These are phyloP conservation scores for Aspergillus leporis DNA, from an alignment of 495 filamentous ascomycete species.

Conservation along the genomic window DNA sequence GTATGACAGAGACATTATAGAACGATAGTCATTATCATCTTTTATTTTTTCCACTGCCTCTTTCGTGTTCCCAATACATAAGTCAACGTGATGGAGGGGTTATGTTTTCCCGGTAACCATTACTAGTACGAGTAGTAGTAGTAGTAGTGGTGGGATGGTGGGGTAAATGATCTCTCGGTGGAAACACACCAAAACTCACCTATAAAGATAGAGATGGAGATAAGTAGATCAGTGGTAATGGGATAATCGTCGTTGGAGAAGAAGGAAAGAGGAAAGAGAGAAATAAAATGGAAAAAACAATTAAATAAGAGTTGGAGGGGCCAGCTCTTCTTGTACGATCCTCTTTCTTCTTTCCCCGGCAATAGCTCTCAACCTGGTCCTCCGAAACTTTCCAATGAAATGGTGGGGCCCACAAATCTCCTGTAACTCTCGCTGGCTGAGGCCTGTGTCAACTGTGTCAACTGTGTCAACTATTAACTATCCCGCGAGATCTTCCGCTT, in stretches of 20 bases:
- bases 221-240: not conserved
- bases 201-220: not conserved
- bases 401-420: conserved; percentile 26
- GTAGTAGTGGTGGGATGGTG: not conserved
- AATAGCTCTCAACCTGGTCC: conserved; percentile 5
- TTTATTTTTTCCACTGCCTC: not conserved
- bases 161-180: not conserved
- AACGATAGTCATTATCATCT: not conserved
- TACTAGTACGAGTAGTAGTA: no score
- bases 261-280: not conserved
- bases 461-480: conserved; percentile 23
- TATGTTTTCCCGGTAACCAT: not conserved
- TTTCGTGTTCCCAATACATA: not conserved
- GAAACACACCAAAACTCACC: not conserved
- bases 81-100: conserved; percentile 1
- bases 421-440: conserved; percentile 33
- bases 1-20: not conserved
- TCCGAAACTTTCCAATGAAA: conserved; percentile 15
- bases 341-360: not conserved
- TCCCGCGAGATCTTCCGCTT: conserved; percentile 46
- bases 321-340: conserved; percentile 1
- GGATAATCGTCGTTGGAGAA: not conserved
- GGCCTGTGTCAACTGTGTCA: conserved; percentile 24
- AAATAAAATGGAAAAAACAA: not conserved
- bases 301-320: not conserved